These are phyloP conservation scores for Glycine latifolia DNA, from an alignment of 306 rosid genomes.

Conservation along the genomic window DNA sequence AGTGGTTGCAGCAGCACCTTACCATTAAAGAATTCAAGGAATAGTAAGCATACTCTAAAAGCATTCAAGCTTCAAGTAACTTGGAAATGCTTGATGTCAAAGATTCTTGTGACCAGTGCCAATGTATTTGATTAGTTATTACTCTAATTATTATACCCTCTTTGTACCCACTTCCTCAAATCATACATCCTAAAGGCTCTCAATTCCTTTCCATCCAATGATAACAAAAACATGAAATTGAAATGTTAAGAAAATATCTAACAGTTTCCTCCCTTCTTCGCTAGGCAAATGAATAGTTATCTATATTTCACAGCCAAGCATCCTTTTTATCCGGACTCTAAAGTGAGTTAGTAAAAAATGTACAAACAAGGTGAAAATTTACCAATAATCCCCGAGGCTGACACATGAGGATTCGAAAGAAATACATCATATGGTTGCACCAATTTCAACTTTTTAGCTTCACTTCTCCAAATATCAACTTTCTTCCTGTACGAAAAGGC, in stretches of 20 bases:
- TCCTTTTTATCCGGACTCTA: conserved; percentile 14
- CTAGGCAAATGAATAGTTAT: conserved; percentile 10
- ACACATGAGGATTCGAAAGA: conserved; percentile 76
- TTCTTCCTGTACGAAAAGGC: conserved; percentile 71
- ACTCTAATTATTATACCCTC: background rate
- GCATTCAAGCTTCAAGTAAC: conserved; percentile 14
- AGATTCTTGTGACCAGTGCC: conserved; percentile 8
- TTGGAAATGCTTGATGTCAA: conserved; percentile 17
- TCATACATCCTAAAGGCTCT: conserved; percentile 4
- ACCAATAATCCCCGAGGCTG: conserved; percentile 84
- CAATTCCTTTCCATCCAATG: conserved; percentile 1
- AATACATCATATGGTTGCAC: conserved; percentile 82
- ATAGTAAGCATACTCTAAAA: conserved; percentile 31
- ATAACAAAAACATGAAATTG: conserved; percentile 1
- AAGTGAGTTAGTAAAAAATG: conserved; percentile 18
- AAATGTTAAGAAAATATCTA: conserved; percentile 11
- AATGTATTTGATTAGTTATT: background rate
- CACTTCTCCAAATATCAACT: conserved; percentile 79
- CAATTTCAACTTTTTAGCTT: conserved; percentile 64
- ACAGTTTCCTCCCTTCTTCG: conserved; percentile 36
- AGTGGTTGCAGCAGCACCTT: conserved; percentile 76
- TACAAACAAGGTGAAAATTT: conserved; percentile 41
- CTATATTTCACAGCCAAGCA: conserved; percentile 4
- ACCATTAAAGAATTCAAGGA: conserved; percentile 41
- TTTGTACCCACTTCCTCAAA: background rate